These are phyloP conservation scores for Tetracentron sinense DNA, from an alignment of 164 flowering plant species.

Conservation along the genomic window DNA sequence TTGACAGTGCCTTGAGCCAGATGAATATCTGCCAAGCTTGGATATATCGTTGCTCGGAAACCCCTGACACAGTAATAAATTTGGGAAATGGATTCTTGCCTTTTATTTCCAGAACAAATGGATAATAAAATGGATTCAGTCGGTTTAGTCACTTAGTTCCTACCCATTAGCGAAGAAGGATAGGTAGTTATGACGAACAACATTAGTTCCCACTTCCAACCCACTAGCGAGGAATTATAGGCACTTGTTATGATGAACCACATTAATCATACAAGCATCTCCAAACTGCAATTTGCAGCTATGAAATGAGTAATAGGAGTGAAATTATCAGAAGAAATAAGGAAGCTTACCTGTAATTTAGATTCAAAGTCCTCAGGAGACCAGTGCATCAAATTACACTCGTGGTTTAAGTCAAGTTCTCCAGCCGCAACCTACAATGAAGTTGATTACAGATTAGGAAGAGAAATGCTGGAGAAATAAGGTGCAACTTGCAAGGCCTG, in stretches of 20 bases:
- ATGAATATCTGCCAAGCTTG: too few relatives aligned
- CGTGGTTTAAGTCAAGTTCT: slow-evolving; percentile 86
- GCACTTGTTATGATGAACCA: too few relatives aligned
- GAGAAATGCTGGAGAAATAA: neutral
- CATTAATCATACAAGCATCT: neutral
- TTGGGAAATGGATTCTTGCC: too few relatives aligned
- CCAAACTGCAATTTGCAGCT: neutral
- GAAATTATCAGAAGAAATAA: neutral
- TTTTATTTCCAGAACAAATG: too few relatives aligned
- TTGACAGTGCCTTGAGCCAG: neutral
- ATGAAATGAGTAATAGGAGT: neutral
- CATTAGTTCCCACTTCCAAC: neutral
- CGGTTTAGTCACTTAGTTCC: neutral
- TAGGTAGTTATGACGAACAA: neutral
- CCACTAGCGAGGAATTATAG: neutral
- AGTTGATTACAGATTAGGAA: slow-evolving; percentile 1
- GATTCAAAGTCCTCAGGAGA: slow-evolving; percentile 92
- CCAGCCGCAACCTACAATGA: slow-evolving; percentile 89
- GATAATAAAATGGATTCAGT: too few relatives aligned
- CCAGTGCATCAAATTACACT: slow-evolving; percentile 80
- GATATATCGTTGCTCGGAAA: too few relatives aligned
- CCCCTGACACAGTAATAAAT: too few relatives aligned
- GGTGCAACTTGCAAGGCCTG: slow-evolving; percentile 1
- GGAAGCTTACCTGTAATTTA: slow-evolving; percentile 72
- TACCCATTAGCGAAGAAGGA: too few relatives aligned